These are phyloP conservation scores for Fragilaria crotonensis DNA, from an alignment of 108 stramenopile species.

Conservation along the genomic window DNA sequence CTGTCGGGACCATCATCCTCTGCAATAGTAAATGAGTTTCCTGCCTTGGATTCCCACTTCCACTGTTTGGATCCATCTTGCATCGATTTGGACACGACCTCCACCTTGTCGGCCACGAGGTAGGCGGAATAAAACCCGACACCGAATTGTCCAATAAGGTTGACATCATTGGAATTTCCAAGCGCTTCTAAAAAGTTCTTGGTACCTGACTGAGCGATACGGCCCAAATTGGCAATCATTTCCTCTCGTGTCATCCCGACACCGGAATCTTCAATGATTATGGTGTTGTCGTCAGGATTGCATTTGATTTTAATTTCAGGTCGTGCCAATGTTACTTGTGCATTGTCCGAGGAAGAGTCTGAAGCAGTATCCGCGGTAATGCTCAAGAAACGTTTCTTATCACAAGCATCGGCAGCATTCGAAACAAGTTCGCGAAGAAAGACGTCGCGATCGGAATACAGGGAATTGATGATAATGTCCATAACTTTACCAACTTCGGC, in stretches of 20 bases:
- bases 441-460: slow-evolving; percentile 84
- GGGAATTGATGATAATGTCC: slow-evolving; percentile 98
- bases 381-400: slow-evolving; percentile 97
- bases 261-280: slow-evolving; percentile 93
- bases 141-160: slow-evolving; percentile 98
- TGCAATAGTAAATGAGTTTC: slow-evolving; percentile 59
- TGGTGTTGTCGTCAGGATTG: slow-evolving; percentile 59
- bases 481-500: slow-evolving; percentile 94
- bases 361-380: slow-evolving; percentile 27
- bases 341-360: slow-evolving; percentile 12
- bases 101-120: slow-evolving; percentile 92
- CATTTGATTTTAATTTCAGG: slow-evolving; percentile 75
- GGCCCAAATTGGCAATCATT: slow-evolving; percentile 91
- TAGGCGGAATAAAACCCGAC: slow-evolving; percentile 99
- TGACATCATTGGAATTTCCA: slow-evolving; percentile 75
- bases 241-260: slow-evolving; percentile 95
- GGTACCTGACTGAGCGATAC: slow-evolving; percentile 91
- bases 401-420: slow-evolving; percentile 94
- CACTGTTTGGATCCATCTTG: slow-evolving; percentile 47
- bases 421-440: slow-evolving; percentile 80
- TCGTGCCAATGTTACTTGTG: slow-evolving; percentile 10
- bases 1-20: slow-evolving; percentile 36
- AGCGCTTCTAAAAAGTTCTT: slow-evolving; percentile 82
- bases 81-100: slow-evolving; percentile 88
- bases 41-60: slow-evolving; percentile 75